Evolutionary conservation across 2,329 filamentous ascomycete species (phyloP).

Genomic region (Clonostachys chloroleuca): DNA sequence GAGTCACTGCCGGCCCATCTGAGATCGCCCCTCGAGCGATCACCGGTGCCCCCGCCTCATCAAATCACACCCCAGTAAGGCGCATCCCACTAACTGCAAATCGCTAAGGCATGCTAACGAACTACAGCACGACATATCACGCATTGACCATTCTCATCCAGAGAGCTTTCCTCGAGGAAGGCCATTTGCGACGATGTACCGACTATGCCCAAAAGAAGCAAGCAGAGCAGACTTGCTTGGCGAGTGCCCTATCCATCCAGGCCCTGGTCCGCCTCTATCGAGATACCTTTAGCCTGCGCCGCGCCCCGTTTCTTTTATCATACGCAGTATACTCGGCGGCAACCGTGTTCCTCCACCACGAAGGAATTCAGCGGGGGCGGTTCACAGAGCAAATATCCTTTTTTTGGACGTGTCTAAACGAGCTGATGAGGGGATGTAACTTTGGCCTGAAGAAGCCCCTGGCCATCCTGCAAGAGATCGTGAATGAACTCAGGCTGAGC

Average conservation of each 20-base stretch:
- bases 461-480: slow-evolving; percentile 22
- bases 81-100: no score
- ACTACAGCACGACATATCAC: slow-evolving; percentile 24
- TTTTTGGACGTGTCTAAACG: slow-evolving; percentile 27
- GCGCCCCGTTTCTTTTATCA: slow-evolving; percentile 32
- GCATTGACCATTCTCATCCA: slow-evolving; percentile 37
- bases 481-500: slow-evolving; percentile 19
- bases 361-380: slow-evolving; percentile 17
- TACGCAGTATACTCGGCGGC: slow-evolving; percentile 32
- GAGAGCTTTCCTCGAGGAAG: slow-evolving; percentile 32
- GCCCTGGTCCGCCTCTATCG: slow-evolving; percentile 27
- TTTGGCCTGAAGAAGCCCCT: slow-evolving; percentile 28
- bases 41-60: slow-evolving; percentile 6
- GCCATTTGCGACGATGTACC: slow-evolving; percentile 18
- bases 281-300: slow-evolving; percentile 28
- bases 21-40: slow-evolving; percentile 9
- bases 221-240: slow-evolving; percentile 18
- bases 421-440: slow-evolving; percentile 25
- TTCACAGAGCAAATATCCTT: slow-evolving; percentile 25
- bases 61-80: slow-evolving; percentile 6
- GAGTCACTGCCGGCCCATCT: slow-evolving; percentile 3
- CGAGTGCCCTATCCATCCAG: slow-evolving; percentile 26
- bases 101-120: no score
- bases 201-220: slow-evolving; percentile 14
- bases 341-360: slow-evolving; percentile 21